Base-by-base conservation (phyloP, 2,329 filamentous ascomycete genomes). In the Coleophoma cylindrospora region DNA sequence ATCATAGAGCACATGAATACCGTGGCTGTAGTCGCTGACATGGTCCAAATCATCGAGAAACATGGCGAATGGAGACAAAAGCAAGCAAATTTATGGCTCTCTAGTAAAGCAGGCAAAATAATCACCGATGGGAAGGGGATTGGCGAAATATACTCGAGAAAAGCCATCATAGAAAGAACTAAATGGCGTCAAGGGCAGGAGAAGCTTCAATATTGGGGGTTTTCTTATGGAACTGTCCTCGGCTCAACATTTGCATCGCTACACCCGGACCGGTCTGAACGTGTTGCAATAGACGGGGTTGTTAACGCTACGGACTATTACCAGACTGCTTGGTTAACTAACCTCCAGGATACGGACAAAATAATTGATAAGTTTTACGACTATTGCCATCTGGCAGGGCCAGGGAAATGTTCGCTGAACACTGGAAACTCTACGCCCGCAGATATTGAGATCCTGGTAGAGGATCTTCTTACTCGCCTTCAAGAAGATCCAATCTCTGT, bases 121-220 rank as follows among this genome's bases (percentile, higher is more conserved):
- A 27, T 27, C 2, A 27, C 27, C 27, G 7, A 5, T 27, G 27
- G 27, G 2, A 27, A 27, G 9, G 27, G 9, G 27, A 27, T 7
- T 27, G 27, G 27, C 27, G 27, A 27, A 3, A 27, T 10, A 3
- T 27, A 27, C 9, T 27, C 27, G 6, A 27, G 27, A 27, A 5
- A 27, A 8, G 27, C 27, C 9, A 27, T 27, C 27, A 27, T 27
- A 8, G 27, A 27, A 27, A 27, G 27, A 27, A 27, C 27, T 3
- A 27, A 27, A 10, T 27, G 27, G 27, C 27, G 27, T 27, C 6
- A 27, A 27, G 27, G 27, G 7, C 27, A 27, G 27, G 57, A 53
- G 49, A 59, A 57, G 54, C 56, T 76, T 27, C 70, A 72, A 56
- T 77, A 75, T 55, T 69, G 72, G 61, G 73, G 75, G 0, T 68